Percentiles rank a stretch among this genome's conserved stretches.
These are phyloP conservation scores for Pythium volutum DNA, from an alignment of 352 stramenopile genomes.

Conservation along the genomic window DNA sequence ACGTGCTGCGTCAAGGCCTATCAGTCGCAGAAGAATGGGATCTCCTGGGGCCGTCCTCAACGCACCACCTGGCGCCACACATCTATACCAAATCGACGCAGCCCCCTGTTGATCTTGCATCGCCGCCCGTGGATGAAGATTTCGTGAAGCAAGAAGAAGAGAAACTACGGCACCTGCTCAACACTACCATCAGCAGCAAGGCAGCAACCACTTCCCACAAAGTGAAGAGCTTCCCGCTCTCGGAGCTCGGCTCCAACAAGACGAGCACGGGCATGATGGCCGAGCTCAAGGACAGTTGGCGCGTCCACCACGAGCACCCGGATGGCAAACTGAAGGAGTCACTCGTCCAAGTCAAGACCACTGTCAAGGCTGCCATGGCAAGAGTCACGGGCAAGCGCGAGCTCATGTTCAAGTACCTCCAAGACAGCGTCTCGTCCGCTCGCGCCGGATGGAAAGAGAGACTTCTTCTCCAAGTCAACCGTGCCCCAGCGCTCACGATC, in stretches of 20 bases:
- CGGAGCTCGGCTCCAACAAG: constrained; percentile 16
- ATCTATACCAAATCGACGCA: neutral
- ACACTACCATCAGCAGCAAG: neutral
- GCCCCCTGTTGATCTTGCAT: neutral
- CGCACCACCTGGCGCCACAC: neutral
- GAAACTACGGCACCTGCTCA: neutral
- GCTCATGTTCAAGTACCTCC: constrained; percentile 17
- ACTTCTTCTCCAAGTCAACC: constrained; percentile 28
- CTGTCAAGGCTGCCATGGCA: constrained; percentile 6
- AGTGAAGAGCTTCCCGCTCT: constrained; percentile 22
- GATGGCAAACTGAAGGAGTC: constrained; percentile 2
- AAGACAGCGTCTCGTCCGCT: neutral
- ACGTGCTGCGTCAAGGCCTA: constrained; percentile 8
- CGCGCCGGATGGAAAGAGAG: constrained; percentile 7
- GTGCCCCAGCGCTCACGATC: constrained; percentile 26
- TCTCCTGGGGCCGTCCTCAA: constrained; percentile 1
- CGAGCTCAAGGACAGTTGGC: constrained; percentile 44
- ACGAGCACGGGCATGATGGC: constrained; percentile 36
- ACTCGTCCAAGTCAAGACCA: neutral
- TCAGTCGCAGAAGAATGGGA: constrained; percentile 14
- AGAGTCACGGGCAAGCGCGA: constrained; percentile 21
- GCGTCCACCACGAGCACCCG: constrained; percentile 30
- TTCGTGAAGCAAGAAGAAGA: constrained; percentile 10
- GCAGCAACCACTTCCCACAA: neutral
- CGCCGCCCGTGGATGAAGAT: neutral